Evolutionary conservation across 2,329 filamentous ascomycete genomes (phyloP), one percentile per base, ranked within the genome.

Genomic region (Penicillium sp.): DNA sequence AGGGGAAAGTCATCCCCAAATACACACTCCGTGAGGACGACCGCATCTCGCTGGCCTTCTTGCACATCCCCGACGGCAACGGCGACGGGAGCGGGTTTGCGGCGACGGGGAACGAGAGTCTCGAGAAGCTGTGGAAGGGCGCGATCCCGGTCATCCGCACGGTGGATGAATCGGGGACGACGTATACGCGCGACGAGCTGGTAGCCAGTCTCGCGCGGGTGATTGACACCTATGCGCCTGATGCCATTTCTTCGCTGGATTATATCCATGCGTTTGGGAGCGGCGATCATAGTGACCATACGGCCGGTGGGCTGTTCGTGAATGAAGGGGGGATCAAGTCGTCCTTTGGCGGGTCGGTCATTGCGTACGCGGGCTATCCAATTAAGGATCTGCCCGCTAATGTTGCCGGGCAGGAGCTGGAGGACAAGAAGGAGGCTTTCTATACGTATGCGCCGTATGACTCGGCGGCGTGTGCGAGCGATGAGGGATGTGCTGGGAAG

Each of bases 261-360:
- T 61, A 58, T 30, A 50, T 50, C 19, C 19, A 52, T 46, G 62
- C 45, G 8, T 62, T 58, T 50, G 60, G 55, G 9, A 21, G 35
- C 6, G 44, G 54, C 2, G 62, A 64, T 15, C 62, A 64, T 38
- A 64, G 62, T 54, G 62, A 64, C 19, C 62, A 64, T 46, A 38
- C 47, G 21, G 23, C 53, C 5, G 31, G 38, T 1, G 62, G 30
- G 19, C 30, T 48, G 8, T 64, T 55, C 31, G 60, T 30, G 15
- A 45, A 54, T 15, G 26, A 52, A 26, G 54, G 55, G 7, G 48
- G 30, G 9, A 19, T 13, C 17, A 15, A 13, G 45, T 60, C 23
- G 17, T 9, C 7, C 9, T 46, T 31, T n/a, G 17, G 11, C 0
- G 51, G 38, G 1, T 41, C n/a, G 15, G 44, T 64, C 4, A 47